These are phyloP conservation scores for Fraxinus nigra DNA, from an alignment of 305 asterid genomes.

Conservation along the genomic window DNA sequence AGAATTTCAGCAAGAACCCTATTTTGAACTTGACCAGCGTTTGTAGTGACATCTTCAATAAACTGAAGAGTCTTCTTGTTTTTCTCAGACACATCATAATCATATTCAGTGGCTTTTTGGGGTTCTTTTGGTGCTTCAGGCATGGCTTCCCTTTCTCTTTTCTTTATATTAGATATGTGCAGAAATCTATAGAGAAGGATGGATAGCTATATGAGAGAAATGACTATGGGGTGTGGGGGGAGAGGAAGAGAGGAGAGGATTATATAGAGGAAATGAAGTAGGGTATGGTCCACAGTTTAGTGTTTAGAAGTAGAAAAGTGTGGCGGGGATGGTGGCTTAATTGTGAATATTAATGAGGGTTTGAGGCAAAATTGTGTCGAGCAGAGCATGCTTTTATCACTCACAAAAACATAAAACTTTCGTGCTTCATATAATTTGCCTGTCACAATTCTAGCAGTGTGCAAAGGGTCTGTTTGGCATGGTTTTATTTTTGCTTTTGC, in stretches of 20 bases:
- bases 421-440: constrained; percentile 39
- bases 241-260: constrained; percentile 16
- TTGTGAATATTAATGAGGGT: constrained; percentile 40
- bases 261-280: constrained; percentile 39
- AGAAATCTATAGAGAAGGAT: background rate
- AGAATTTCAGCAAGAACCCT: constrained; percentile 62
- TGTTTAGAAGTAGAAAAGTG: constrained; percentile 33
- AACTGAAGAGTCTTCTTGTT: constrained; percentile 48
- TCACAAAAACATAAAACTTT: constrained; percentile 37
- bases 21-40: constrained; percentile 55
- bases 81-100: constrained; percentile 25
- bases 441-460: constrained; percentile 30
- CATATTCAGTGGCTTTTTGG: constrained; percentile 2
- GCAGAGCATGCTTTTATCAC: constrained; percentile 38
- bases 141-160: constrained; percentile 28
- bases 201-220: constrained; percentile 6
- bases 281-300: constrained; percentile 18
- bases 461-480: background rate
- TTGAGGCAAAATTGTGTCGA: constrained; percentile 28
- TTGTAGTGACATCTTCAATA: constrained; percentile 63
- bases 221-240: constrained; percentile 27
- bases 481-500: too few relatives aligned
- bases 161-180: background rate
- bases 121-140: constrained; percentile 52
- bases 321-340: constrained; percentile 24